Evolutionary conservation across 164 flowering plant genomes (phyloP).

Genomic region (Piper betle): DNA sequence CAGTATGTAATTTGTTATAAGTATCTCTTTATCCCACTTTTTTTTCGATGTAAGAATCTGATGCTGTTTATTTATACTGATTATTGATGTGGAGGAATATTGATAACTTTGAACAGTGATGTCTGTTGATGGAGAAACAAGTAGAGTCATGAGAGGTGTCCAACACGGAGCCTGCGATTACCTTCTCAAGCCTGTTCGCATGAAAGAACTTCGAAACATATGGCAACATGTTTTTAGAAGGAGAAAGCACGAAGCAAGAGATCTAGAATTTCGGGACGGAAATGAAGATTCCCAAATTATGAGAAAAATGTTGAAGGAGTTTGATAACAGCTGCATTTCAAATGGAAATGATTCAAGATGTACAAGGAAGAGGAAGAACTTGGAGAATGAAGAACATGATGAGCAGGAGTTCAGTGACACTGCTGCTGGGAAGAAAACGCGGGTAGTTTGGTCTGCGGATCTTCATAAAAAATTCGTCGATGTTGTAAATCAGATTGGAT

Average conservation of each 20-base stretch:
- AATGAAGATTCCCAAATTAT: conserved; percentile 33
- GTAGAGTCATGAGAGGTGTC: conserved; percentile 96
- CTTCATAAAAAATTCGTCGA: conserved; percentile 92
- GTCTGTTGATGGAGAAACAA: conserved; percentile 98
- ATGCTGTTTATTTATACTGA: conserved; percentile 2
- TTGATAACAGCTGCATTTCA: conserved; percentile 29
- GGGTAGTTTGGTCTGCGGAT: conserved; percentile 91
- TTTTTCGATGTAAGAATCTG: neutral
- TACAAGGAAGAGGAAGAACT: conserved; percentile 61
- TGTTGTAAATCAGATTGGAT: conserved; percentile 82
- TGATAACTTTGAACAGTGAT: conserved; percentile 51
- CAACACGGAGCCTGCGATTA: conserved; percentile 99
- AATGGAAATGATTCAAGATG: conserved; percentile 35
- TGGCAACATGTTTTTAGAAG: conserved; percentile 97
- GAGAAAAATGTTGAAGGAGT: conserved; percentile 30
- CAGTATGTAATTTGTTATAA: conserved; percentile 37
- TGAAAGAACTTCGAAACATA: conserved; percentile 93
- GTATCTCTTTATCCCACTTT: neutral
- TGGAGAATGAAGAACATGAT: conserved; percentile 37
- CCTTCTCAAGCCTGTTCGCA: conserved; percentile 89
- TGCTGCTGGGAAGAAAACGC: conserved; percentile 55
- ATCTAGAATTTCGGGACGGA: conserved; percentile 35
- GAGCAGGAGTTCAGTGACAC: conserved; percentile 46
- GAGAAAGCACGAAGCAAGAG: conserved; percentile 70
- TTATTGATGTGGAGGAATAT: neutral